phyloP scores from a whole-genome alignment of 2,329 filamentous ascomycete species.

The Hymenoscyphus albidus region DNA sequence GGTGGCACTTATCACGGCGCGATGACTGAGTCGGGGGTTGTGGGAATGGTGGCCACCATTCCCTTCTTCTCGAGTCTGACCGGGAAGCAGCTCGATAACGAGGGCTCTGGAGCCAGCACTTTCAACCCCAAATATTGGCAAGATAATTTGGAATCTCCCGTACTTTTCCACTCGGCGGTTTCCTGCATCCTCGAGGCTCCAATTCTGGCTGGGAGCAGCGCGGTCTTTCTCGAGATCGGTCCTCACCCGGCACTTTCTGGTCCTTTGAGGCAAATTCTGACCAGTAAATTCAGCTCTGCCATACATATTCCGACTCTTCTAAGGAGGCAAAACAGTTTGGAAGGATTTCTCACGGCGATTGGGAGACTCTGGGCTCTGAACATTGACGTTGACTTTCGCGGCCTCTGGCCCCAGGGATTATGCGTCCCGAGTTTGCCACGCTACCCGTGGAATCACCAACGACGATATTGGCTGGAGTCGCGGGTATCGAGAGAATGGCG shows the following conservation, averaged over 20 bases:
- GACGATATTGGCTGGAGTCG: constrained; percentile 50
- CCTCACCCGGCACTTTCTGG: constrained; percentile 13
- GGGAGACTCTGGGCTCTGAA: too few species aligned
- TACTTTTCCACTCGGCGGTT: constrained; percentile 7
- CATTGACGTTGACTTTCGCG: constrained; percentile 2
- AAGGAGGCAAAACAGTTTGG: too few species aligned
- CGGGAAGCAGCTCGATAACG: constrained; percentile 21
- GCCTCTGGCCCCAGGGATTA: too few species aligned
- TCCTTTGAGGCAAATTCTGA: constrained; percentile 14
- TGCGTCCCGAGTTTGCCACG: constrained; percentile 38
- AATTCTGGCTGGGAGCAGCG: too few species aligned
- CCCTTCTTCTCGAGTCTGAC: constrained; percentile 21
- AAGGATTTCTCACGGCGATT: too few species aligned
- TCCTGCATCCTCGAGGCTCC: not conserved
- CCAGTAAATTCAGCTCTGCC: too few species aligned
- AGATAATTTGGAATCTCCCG: constrained; percentile 7
- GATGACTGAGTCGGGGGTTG: constrained; percentile 14
- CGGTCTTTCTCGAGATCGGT: constrained; percentile 14
- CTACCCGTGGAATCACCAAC: constrained; percentile 52
- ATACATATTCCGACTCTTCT: too few species aligned
- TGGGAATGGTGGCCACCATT: constrained; percentile 7
- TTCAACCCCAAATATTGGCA: constrained; percentile 5
- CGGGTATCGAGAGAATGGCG: constrained; percentile 43
- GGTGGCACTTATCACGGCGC: not conserved
- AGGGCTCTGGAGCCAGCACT: not conserved